These are phyloP conservation scores for Ophiostoma himal-ulmi DNA, from an alignment of 2,329 filamentous ascomycete species.

Conservation along the genomic window DNA sequence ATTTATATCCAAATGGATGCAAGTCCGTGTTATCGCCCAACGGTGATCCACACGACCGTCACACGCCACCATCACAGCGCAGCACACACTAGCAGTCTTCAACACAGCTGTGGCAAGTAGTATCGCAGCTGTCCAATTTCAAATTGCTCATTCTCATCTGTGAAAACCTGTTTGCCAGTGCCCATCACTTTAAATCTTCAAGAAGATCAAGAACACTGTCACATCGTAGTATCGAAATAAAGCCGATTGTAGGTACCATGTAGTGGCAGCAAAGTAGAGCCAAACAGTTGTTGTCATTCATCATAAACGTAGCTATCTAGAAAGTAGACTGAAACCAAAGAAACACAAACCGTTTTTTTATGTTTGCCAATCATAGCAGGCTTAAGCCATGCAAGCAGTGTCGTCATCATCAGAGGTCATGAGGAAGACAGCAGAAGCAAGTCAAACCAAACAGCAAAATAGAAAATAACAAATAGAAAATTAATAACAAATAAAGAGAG, in stretches of 20 bases:
- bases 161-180: neutral
- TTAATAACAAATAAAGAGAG: neutral
- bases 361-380: neutral
- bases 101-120: neutral
- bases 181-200: too few relatives aligned
- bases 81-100: too few relatives aligned
- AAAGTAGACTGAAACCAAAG: neutral
- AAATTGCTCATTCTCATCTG: neutral
- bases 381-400: neutral
- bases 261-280: neutral
- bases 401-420: slow-evolving; percentile 1
- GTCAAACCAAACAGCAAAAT: neutral
- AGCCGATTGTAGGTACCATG: too few relatives aligned
- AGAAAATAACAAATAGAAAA: neutral
- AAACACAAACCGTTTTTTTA: neutral
- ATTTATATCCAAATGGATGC: too few relatives aligned
- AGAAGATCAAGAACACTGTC: too few relatives aligned
- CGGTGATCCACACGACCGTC: neutral
- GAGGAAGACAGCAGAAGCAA: neutral
- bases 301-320: neutral
- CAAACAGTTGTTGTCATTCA: neutral
- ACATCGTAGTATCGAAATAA: too few relatives aligned
- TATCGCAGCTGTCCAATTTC: neutral
- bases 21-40: neutral
- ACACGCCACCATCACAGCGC: slow-evolving; percentile 5